phyloP scores from a whole-genome alignment of 1,139 yeast genomes.

The Taiozyma sp. region DNA sequence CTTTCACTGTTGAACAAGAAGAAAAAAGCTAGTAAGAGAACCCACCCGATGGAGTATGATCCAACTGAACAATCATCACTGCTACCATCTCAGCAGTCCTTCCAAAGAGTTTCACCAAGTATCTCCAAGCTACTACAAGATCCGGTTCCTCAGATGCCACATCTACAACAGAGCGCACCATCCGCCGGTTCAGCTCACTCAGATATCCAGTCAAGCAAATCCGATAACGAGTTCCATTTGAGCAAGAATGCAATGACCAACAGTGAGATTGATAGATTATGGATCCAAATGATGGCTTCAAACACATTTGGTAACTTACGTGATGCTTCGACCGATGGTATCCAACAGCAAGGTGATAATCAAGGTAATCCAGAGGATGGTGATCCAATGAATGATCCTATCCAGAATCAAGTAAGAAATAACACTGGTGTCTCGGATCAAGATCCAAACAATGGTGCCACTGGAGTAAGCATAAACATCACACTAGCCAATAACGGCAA shows the following conservation, averaged over 20 bases:
- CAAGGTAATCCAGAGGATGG: neutral
- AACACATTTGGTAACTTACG: neutral
- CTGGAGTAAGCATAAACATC: neutral
- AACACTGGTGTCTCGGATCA: neutral
- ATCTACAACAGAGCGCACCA: constrained; percentile 63
- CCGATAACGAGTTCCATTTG: constrained; percentile 14
- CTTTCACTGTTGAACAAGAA: constrained; percentile 10
- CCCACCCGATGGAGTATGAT: neutral
- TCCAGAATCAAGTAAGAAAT: neutral
- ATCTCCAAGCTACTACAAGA: neutral
- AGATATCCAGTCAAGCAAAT: neutral
- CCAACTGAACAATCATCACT: neutral
- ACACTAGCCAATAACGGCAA: neutral
- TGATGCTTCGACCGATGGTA: neutral
- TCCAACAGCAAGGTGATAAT: neutral
- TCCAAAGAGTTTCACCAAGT: neutral
- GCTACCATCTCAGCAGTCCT: neutral
- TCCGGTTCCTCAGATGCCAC: neutral
- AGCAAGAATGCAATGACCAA: constrained; percentile 15
- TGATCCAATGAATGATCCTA: neutral
- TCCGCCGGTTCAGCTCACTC: neutral
- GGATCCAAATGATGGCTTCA: constrained; percentile 21
- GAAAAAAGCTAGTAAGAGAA: neutral
- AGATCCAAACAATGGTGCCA: neutral
- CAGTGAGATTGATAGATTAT: constrained; percentile 18